Evolutionary conservation across 768 basidiomycete species (phyloP).

Genomic region (Rhodotorula toruloides): DNA sequence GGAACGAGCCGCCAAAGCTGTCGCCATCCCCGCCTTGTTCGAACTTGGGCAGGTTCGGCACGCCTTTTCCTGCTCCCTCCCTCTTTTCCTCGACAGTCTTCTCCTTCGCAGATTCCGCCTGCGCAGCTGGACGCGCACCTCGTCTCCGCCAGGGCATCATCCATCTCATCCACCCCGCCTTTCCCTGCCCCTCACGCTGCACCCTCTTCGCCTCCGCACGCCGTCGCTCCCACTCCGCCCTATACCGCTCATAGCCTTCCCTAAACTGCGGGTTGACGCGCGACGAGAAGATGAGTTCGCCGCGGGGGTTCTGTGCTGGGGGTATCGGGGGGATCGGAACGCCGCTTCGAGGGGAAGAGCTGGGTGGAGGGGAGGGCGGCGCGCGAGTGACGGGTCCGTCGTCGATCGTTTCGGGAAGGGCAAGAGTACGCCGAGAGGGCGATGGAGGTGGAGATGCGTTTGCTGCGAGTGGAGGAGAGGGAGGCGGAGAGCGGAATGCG

Average conservation of each 20-base stretch:
- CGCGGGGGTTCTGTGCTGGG: slow-evolving; percentile 79
- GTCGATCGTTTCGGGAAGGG: slow-evolving; percentile 38
- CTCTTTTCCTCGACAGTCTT: too few species aligned
- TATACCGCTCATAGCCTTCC: slow-evolving; percentile 88
- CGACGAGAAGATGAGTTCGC: slow-evolving; percentile 92
- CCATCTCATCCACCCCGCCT: background rate
- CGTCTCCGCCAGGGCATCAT: background rate
- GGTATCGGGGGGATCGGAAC: slow-evolving; percentile 70
- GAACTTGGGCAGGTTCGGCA: too few species aligned
- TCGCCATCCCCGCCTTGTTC: too few species aligned
- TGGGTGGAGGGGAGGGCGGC: slow-evolving; percentile 40
- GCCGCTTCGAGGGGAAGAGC: background rate
- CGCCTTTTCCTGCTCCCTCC: background rate
- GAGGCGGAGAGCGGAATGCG: slow-evolving; percentile 38
- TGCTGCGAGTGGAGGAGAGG: slow-evolving; percentile 26
- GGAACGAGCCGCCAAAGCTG: too few species aligned
- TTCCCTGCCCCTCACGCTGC: background rate
- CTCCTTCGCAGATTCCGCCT: too few species aligned
- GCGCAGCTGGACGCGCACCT: too few species aligned
- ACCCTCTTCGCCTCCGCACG: slow-evolving; percentile 17
- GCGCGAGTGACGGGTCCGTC: slow-evolving; percentile 49
- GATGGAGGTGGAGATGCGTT: slow-evolving; percentile 55
- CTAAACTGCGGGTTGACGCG: slow-evolving; percentile 74
- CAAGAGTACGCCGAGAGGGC: slow-evolving; percentile 52
- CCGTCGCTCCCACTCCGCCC: slow-evolving; percentile 71